Base-by-base conservation (phyloP, 345 rosid genomes). In the Eucalyptus marginata region DNA sequence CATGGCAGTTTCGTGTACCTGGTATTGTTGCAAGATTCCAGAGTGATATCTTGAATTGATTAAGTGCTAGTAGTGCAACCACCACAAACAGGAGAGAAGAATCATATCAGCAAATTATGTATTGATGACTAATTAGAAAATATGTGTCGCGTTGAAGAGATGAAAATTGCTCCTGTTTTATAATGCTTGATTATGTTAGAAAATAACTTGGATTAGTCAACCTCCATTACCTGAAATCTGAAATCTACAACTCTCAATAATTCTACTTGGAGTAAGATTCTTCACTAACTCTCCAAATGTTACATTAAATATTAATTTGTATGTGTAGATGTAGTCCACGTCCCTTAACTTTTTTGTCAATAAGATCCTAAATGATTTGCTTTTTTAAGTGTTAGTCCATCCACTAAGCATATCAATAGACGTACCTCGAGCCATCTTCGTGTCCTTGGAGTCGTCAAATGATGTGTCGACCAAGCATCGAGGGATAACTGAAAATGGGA, bases 91-190 rank as follows among this genome's bases (percentile, higher is more conserved):
- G 18, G 36, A 64, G 40, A n/a, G 18, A n/a, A 64, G 36, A n/a
- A n/a, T n/a, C 76, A 7, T n/a, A 7, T 64, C 3, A 64, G 9
- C 76, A n/a, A 14, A 14, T 64, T 64, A n/a, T 1, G 18, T 2
- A 64, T 64, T 2, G 20, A n/a, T 4, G 76, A 64, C 2, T 3
- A n/a, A 15, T 7, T 1, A 64, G 8, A 64, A 64, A 1, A 64
- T 14, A 64, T 16, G 0, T n/a, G 2, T 64, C 20, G 4, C 76
- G 14, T 3, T 62, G 3, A 7, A 0, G 36, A 7, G 1, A 64
- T n/a, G 18, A 7, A n/a, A 7, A 64, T 64, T 14, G 40, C 10
- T 7, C 5, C 5, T 14, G 5, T 64, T 64, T 14, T 6, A n/a
- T 14, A 10, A 64, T n/a, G 36, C 40, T n/a, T 7, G 18, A 62